These are phyloP conservation scores for Sporothrix phasma DNA, from an alignment of 2,329 filamentous ascomycete genomes.

Conservation along the genomic window DNA sequence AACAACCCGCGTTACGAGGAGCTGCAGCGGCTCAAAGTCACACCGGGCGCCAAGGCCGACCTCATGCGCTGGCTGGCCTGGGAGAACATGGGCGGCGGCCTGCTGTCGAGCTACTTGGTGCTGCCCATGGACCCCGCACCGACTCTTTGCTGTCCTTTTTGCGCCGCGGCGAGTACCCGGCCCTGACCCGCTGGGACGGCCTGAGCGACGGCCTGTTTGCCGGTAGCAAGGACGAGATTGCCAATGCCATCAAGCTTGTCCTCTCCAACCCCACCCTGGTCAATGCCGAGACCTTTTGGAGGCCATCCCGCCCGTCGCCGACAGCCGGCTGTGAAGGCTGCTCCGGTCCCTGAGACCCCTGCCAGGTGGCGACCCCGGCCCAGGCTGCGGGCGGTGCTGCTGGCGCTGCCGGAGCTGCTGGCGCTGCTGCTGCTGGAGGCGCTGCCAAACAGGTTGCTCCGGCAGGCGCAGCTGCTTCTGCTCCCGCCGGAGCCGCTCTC, in stretches of 20 bases:
- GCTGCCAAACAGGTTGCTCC: background rate
- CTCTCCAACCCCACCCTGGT: slow-evolving; percentile 47
- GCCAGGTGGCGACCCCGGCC: background rate
- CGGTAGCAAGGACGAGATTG: slow-evolving; percentile 55
- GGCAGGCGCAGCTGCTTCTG: background rate
- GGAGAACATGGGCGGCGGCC: slow-evolving; percentile 78
- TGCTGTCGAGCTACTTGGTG: slow-evolving; percentile 69
- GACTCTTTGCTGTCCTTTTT: slow-evolving; percentile 64
- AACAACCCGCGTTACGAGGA: slow-evolving; percentile 69
- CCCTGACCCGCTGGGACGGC: slow-evolving; percentile 63
- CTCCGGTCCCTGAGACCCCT: background rate
- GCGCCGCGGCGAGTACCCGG: slow-evolving; percentile 63
- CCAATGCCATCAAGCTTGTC: slow-evolving; percentile 50
- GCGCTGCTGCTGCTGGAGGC: background rate
- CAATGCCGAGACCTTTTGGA: slow-evolving; percentile 52
- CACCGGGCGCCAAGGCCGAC: slow-evolving; percentile 55
- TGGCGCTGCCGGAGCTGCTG: background rate
- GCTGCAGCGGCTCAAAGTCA: slow-evolving; percentile 53
- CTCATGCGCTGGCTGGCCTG: slow-evolving; percentile 84
- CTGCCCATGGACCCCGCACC: slow-evolving; percentile 72
- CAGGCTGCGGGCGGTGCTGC: background rate
- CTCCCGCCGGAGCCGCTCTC: background rate
- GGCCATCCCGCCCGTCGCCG: slow-evolving; percentile 35
- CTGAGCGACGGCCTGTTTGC: slow-evolving; percentile 64
- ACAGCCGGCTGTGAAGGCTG: background rate